phyloP scores from a whole-genome alignment of 305 asterid species.

The Striga hermonthica region DNA sequence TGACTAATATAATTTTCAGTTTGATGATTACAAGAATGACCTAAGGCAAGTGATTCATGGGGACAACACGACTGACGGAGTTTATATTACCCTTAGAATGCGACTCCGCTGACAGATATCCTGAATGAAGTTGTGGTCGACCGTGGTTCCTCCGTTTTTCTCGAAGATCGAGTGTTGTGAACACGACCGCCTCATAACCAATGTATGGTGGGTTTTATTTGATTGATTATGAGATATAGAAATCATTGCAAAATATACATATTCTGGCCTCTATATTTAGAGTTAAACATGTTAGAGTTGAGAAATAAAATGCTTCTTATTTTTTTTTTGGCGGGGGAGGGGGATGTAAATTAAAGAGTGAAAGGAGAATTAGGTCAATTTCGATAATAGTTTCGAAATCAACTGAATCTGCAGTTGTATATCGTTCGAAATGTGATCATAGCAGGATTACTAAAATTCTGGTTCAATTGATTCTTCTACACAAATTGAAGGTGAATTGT shows the following conservation, averaged over 20 bases:
- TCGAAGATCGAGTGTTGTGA: conserved; percentile 95
- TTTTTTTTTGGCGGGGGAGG: too few species aligned
- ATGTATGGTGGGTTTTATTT: conserved; percentile 45
- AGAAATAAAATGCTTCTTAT: not conserved
- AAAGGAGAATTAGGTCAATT: too few species aligned
- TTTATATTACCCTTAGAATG: conserved; percentile 94
- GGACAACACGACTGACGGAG: conserved; percentile 79
- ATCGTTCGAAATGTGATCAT: conserved; percentile 1
- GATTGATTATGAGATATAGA: conserved; percentile 1
- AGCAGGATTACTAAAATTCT: not conserved
- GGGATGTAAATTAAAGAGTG: too few species aligned
- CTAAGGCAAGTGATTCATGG: conserved; percentile 86
- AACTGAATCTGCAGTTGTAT: conserved; percentile 13
- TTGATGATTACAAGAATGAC: conserved; percentile 74
- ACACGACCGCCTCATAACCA: conserved; percentile 95
- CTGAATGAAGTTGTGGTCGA: conserved; percentile 94
- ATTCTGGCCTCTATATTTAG: not conserved
- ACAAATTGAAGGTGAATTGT: not conserved
- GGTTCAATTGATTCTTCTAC: conserved; percentile 12
- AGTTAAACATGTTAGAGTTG: not conserved
- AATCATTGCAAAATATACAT: not conserved
- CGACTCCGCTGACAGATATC: conserved; percentile 94
- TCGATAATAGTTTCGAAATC: not conserved
- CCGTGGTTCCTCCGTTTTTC: conserved; percentile 97
- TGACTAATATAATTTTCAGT: conserved; percentile 47